Conservation (phyloP, 495 filamentous ascomycete genomes). For the Neurospora pannonica region DNA sequence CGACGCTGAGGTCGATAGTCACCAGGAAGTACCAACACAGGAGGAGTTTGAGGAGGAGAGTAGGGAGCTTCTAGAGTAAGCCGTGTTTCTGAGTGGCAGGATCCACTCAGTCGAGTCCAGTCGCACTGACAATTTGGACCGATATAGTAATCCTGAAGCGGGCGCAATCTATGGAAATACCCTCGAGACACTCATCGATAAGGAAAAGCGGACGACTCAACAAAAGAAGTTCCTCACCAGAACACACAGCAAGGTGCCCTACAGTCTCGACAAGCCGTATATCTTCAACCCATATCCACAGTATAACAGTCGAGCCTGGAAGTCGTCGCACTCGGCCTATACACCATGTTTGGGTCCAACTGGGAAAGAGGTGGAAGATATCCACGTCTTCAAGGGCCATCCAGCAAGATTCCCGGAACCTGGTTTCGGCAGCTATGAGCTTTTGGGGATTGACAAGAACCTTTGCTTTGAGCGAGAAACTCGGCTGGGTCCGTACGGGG, state of each 20-base stretch:
- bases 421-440: constrained; percentile 65
- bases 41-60: constrained; percentile 33
- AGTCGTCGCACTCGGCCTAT: constrained; percentile 17
- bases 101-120: not conserved
- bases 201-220: constrained; percentile 14
- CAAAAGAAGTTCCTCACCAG: constrained; percentile 18
- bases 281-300: constrained; percentile 42
- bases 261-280: constrained; percentile 23
- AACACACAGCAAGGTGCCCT: constrained; percentile 13
- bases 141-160: constrained; percentile 19
- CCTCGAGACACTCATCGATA: constrained; percentile 27
- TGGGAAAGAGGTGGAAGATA: constrained; percentile 22
- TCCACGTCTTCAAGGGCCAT: constrained; percentile 47
- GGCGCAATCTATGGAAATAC: constrained; percentile 40
- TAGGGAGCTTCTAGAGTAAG: constrained; percentile 27
- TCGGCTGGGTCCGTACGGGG: constrained; percentile 72
- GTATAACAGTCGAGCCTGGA: constrained; percentile 31
- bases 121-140: constrained; percentile 1
- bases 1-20: not conserved
- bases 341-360: constrained; percentile 29
- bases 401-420: constrained; percentile 65
- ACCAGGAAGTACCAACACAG: constrained; percentile 8
- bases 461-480: constrained; percentile 91
- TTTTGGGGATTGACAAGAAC: constrained; percentile 65
- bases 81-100: not conserved